These are phyloP conservation scores for Colletotrichum navitas DNA, from an alignment of 2,329 filamentous ascomycete genomes.

Conservation along the genomic window DNA sequence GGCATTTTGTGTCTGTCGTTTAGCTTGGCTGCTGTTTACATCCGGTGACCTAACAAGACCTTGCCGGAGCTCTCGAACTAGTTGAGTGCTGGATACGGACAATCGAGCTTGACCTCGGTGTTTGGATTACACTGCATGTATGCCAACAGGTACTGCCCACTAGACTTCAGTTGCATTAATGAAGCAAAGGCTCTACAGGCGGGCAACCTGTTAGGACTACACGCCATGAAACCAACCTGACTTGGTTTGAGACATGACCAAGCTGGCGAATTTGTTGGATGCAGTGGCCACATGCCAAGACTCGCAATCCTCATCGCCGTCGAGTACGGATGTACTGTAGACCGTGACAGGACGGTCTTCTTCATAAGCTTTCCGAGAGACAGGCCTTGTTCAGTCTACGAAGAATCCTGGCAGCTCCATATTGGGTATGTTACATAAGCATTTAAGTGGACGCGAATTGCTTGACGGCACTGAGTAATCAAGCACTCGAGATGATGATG, in stretches of 20 bases:
- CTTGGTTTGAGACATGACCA: background rate
- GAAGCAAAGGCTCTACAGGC: background rate
- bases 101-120: background rate
- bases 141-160: background rate
- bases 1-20: conserved; percentile 11
- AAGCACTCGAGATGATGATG: conserved; percentile 24
- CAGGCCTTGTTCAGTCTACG: background rate
- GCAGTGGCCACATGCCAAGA: background rate
- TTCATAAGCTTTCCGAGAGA: too few species aligned
- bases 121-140: background rate
- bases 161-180: background rate
- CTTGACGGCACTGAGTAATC: conserved; percentile 19
- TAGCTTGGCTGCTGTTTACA: conserved; percentile 11
- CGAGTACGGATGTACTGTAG: background rate
- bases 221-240: background rate
- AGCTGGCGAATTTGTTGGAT: background rate
- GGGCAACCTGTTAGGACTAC: background rate
- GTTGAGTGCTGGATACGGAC: background rate
- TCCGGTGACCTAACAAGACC: background rate
- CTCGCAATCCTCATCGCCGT: background rate
- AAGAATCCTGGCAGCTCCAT: background rate
- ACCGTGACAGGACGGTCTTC: background rate
- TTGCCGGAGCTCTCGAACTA: background rate
- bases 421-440: conserved; percentile 7
- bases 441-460: background rate